Conservation (phyloP, 805 yeast species). For the Candida namnaoensis region DNA sequence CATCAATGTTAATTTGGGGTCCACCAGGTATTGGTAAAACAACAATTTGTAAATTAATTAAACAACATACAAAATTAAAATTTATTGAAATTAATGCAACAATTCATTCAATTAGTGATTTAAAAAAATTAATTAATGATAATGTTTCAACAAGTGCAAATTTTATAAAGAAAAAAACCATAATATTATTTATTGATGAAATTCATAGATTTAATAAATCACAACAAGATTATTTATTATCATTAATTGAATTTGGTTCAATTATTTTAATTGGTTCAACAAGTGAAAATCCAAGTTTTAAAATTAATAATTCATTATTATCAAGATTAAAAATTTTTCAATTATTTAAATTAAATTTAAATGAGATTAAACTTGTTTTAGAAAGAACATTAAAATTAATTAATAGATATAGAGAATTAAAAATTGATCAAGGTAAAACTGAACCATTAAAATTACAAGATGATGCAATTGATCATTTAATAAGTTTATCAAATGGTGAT, state of each 20-base stretch:
- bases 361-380: slow-evolving; percentile 46
- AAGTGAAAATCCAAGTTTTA: slow-evolving; percentile 87
- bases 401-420: slow-evolving; percentile 48
- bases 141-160: slow-evolving; percentile 20
- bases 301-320: slow-evolving; percentile 71
- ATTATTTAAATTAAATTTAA: slow-evolving; percentile 39
- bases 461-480: slow-evolving; percentile 57
- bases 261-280: slow-evolving; percentile 91
- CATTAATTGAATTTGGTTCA: slow-evolving; percentile 77
- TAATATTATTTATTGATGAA: slow-evolving; percentile 85
- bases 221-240: slow-evolving; percentile 85
- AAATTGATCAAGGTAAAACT: slow-evolving; percentile 6
- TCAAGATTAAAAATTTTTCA: slow-evolving; percentile 81
- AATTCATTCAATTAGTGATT: slow-evolving; percentile 53
- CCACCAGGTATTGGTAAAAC: slow-evolving; percentile 95
- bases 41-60: slow-evolving; percentile 56
- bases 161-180: slow-evolving; percentile 35
- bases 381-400: slow-evolving; percentile 48
- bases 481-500: slow-evolving; percentile 78
- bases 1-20: slow-evolving; percentile 89
- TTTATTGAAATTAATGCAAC: slow-evolving; percentile 86
- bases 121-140: slow-evolving; percentile 49
- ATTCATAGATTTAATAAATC: slow-evolving; percentile 79
- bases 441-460: slow-evolving; percentile 39
- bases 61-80: slow-evolving; percentile 25